Evolutionary conservation across 2,329 filamentous ascomycete species (phyloP), one percentile per base, ranked within the genome.

Genomic region (Cladosporium halotolerans): DNA sequence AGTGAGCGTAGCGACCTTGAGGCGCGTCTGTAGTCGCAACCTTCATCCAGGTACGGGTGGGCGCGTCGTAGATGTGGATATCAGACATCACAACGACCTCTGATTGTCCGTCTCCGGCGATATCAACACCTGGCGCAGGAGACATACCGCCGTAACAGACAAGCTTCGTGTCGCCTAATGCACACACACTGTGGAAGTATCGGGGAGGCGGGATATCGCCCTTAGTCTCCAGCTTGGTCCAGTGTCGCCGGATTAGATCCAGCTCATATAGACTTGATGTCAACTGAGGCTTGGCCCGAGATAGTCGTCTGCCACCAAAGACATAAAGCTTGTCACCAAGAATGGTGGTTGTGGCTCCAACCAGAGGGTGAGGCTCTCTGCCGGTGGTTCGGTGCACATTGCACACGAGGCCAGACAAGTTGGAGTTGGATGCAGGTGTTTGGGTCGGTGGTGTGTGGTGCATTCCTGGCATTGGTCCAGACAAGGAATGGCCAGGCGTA

Each of bases 141-240:
- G 92, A 96, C 93, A 99, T 99, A 62, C 93, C 93, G 54, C 93
- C 93, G 70, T 97, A 99, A 71, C 92, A 97, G 3, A 99, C 92
- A 69, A 99, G 79, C 70, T 97, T 99, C 2, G 89, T 92, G 67
- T 97, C 93, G 18, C 93, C 93, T 2, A 99, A 74, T 1, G 89
- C 81, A 68, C 93, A 99, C 69, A 97, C 88, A 59, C 90, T 97
- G 74, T 99, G 93, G 61, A 99, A 99, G 69, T 99, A 99, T 57
- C 93, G 82, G 8, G 93, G 89, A 2, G 90, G 87, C 1, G 93
- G 93, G 36, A 95, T 76, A 63, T 97, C 90, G 42, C 93, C 93
- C 28, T 77, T 79, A 0, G 88, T 84, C 50, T 95, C 88, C 19
- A 97, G 70, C 68, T 91, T 96, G 10, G 85, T 89, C 93, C 93